phyloP scores from a whole-genome alignment of 805 yeast genomes.

The Candida multigemmis region DNA sequence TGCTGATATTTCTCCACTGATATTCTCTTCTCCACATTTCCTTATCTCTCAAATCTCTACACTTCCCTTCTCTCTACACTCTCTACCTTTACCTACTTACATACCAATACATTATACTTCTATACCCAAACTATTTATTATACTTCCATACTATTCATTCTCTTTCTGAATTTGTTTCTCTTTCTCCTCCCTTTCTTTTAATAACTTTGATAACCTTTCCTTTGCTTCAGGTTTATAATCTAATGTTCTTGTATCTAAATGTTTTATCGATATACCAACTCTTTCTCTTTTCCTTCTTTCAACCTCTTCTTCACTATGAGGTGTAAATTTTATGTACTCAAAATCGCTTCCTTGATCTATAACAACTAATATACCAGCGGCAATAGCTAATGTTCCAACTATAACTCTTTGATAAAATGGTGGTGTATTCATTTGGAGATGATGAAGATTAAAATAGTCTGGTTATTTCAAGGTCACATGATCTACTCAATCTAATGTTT shows the following conservation, averaged over 20 bases:
- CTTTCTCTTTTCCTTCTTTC: slow-evolving; percentile 26
- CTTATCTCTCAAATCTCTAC: too few species aligned
- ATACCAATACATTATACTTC: too few species aligned
- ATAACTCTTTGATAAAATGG: slow-evolving; percentile 23
- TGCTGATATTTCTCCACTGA: too few species aligned
- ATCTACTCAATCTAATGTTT: neutral
- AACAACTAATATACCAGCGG: slow-evolving; percentile 23
- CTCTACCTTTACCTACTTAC: too few species aligned
- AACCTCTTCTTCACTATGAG: slow-evolving; percentile 28
- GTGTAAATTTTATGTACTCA: slow-evolving; percentile 28
- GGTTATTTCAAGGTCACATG: neutral
- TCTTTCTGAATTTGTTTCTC: too few species aligned
- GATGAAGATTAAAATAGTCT: slow-evolving; percentile 7
- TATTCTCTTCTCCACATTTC: too few species aligned
- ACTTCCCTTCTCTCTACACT: too few species aligned
- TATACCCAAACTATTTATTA: too few species aligned
- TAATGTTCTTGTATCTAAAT: slow-evolving; percentile 25
- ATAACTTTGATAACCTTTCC: slow-evolving; percentile 15
- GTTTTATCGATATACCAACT: slow-evolving; percentile 16
- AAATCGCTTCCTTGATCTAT: slow-evolving; percentile 28
- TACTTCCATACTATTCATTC: too few species aligned
- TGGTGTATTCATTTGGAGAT: too few species aligned
- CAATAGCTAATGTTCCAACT: slow-evolving; percentile 26
- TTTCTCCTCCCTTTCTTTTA: slow-evolving; percentile 9
- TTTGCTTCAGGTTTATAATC: slow-evolving; percentile 37